Conservation (phyloP, 148 eudicot genomes). For the Polygonum aviculare region DNA sequence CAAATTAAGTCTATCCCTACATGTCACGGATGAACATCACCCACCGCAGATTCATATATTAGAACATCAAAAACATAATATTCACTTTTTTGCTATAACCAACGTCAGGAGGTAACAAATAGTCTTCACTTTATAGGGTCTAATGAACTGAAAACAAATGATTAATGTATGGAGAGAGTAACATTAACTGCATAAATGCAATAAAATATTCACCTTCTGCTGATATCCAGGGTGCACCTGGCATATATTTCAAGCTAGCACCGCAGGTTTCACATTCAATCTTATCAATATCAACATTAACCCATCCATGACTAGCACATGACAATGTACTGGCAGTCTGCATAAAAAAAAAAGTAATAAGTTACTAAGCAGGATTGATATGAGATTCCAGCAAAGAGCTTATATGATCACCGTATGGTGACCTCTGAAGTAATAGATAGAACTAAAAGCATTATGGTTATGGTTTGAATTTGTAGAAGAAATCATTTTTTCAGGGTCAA, state of each 20-base stretch:
- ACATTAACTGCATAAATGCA: background rate
- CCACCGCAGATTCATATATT: background rate
- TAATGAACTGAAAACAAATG: background rate
- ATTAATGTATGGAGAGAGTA: background rate
- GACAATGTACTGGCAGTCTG: constrained; percentile 87
- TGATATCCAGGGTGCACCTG: constrained; percentile 42
- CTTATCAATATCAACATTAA: constrained; percentile 66
- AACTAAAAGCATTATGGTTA: background rate
- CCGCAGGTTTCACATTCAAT: constrained; percentile 90
- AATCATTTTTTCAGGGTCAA: background rate
- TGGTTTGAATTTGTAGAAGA: background rate
- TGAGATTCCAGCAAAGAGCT: background rate
- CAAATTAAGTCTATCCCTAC: background rate
- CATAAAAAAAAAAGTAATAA: constrained; percentile 3
- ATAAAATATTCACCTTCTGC: constrained; percentile 48
- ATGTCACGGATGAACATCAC: background rate
- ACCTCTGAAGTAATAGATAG: background rate
- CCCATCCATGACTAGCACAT: constrained; percentile 96
- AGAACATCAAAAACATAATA: background rate
- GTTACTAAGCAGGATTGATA: background rate
- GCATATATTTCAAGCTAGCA: constrained; percentile 41
- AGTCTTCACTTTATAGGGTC: background rate
- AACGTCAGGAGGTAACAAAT: background rate
- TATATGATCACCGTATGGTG: background rate
- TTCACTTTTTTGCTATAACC: background rate